Evolutionary conservation across 2,329 filamentous ascomycete genomes (phyloP).

Genomic region (Pseudogymnoascus sp.): DNA sequence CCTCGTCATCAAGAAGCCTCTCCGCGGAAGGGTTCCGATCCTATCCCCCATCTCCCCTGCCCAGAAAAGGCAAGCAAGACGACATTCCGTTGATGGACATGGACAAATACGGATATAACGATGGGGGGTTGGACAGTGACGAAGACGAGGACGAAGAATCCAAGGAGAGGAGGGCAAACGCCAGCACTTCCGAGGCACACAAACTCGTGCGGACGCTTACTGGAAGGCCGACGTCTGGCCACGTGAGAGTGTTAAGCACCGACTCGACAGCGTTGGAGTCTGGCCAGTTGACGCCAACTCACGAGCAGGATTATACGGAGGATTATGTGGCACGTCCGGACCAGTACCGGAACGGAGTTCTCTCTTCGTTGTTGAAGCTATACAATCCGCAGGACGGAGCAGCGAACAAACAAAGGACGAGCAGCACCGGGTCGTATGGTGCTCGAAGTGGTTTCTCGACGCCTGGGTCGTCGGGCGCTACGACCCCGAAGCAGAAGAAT

Average conservation of each 20-base stretch:
- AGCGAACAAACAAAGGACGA: conserved; percentile 20
- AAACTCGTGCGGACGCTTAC: conserved; percentile 39
- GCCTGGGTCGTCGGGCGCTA: conserved; percentile 38
- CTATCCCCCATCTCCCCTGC: background rate
- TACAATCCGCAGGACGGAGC: conserved; percentile 47
- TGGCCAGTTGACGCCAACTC: conserved; percentile 40
- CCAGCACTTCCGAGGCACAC: conserved; percentile 37
- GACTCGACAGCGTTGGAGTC: conserved; percentile 30
- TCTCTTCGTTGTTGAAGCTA: conserved; percentile 66
- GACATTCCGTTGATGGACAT: conserved; percentile 30
- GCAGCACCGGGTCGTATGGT: conserved; percentile 24
- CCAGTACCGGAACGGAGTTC: conserved; percentile 66
- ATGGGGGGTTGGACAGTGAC: conserved; percentile 22
- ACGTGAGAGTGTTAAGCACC: conserved; percentile 18
- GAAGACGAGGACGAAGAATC: conserved; percentile 20
- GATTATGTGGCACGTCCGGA: conserved; percentile 61
- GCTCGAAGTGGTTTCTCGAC: conserved; percentile 35
- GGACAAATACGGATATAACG: conserved; percentile 26
- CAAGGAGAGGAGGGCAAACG: conserved; percentile 18
- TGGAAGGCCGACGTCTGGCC: conserved; percentile 22
- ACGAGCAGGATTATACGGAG: conserved; percentile 43
- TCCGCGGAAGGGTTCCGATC: conserved; percentile 23
- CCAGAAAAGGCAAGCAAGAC: background rate
- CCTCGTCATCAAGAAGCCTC: conserved; percentile 27
- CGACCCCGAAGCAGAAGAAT: conserved; percentile 26